Base-by-base conservation (phyloP, 345 rosid genomes). In the Iberis pinnata region DNA sequence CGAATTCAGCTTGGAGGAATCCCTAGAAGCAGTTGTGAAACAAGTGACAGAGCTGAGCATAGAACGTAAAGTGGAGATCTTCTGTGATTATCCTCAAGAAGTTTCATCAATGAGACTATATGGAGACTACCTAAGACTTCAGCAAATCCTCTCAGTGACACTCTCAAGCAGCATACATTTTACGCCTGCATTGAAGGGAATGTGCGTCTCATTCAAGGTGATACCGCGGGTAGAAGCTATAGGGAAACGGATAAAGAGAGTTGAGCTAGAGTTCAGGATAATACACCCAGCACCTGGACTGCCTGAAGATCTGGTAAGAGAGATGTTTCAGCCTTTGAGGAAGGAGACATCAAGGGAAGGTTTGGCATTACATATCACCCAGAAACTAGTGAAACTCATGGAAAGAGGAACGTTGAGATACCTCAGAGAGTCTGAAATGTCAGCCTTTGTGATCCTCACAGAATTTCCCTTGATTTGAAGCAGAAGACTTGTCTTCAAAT, bases 231-330 rank as follows among this genome's bases (percentile, higher is more conserved):
- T 64, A 69, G 76, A 82, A 76, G 75, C 69, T 33, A 66, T 88
- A 32, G 94, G 94, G 43, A 76, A 14, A 27, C 75, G 67, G 63
- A 77, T 80, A 48, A 77, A 80, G 20, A 69, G 83, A 26, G 77
- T 77, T 29, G 83, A 78, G 76, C 78, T 88, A 43, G 94, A 88
- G 78, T 88, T 88, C 62, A 58, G 81, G 83, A 58, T 88, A 45
- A 68, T 75, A n/a, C 96, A 82, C 54, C 90, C 95, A 8, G 90
- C 88, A 27, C 95, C 88, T 0, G 95, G 96, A 19, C 60, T 88
- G 44, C 96, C 90, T 0, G 86, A 82, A 52, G 77, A 72, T 62
- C 48, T 88, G 38, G 76, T 80, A 37, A 76, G 58, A 32, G 80
- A 82, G 68, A 84, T 84, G 96, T 88, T 84, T 60, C 76, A 75